Conservation (phyloP, 192 early-diverging fungal genomes). For the Linderina pennispora region DNA sequence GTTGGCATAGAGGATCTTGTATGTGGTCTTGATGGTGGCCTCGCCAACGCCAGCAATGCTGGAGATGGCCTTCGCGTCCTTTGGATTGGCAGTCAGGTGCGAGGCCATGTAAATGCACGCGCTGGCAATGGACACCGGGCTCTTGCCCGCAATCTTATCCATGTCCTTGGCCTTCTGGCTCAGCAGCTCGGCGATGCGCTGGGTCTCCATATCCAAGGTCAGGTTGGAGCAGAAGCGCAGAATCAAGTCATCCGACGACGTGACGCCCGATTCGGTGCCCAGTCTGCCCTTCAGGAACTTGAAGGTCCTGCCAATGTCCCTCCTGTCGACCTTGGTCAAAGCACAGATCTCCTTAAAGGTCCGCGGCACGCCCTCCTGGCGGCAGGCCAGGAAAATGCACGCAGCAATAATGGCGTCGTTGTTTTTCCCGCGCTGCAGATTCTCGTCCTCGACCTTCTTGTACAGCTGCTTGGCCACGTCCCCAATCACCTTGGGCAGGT, state of each 20-base stretch:
- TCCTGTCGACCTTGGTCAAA: constrained; percentile 86
- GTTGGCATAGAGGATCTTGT: constrained; percentile 61
- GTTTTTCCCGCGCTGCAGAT: constrained; percentile 73
- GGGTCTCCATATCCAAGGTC: constrained; percentile 60
- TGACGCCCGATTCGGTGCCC: constrained; percentile 53
- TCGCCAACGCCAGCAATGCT: constrained; percentile 85
- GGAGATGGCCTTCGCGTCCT: constrained; percentile 74
- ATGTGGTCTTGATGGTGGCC: constrained; percentile 84
- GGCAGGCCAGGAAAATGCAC: constrained; percentile 90
- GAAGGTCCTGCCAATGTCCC: constrained; percentile 83
- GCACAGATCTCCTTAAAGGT: constrained; percentile 94
- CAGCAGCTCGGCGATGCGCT: constrained; percentile 63
- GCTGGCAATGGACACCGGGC: constrained; percentile 88
- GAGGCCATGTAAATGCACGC: constrained; percentile 86
- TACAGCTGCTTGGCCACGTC: constrained; percentile 93
- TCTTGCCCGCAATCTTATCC: constrained; percentile 87
- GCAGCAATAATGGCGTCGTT: constrained; percentile 84
- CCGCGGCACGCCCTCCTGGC: constrained; percentile 73
- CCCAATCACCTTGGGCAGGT: constrained; percentile 67
- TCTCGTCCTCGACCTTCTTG: constrained; percentile 83
- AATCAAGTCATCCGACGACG: constrained; percentile 69
- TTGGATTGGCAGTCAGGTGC: constrained; percentile 58
- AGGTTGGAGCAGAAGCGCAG: constrained; percentile 80
- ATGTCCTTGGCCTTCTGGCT: constrained; percentile 71
- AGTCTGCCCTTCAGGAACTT: constrained; percentile 48